Evolutionary conservation across 2,329 filamentous ascomycete genomes (phyloP).

Genomic region (Colletotrichum sp.): DNA sequence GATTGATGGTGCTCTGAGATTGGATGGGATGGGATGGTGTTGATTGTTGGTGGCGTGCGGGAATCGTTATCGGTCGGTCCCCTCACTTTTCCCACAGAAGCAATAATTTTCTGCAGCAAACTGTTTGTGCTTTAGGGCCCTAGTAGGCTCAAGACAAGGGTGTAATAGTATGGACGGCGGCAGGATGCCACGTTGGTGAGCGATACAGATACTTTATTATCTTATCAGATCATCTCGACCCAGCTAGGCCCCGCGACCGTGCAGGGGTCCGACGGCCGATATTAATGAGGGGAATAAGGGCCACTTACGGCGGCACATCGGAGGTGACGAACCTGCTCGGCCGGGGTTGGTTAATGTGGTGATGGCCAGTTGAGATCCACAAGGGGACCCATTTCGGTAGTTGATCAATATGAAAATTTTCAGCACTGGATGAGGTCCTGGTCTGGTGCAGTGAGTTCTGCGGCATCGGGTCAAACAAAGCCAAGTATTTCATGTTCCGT

Average conservation of each 20-base stretch:
- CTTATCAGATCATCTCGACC: conserved; percentile 17
- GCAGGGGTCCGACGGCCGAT: background rate
- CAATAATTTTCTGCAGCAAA: background rate
- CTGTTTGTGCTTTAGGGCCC: background rate
- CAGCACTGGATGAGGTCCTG: background rate
- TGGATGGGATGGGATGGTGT: background rate
- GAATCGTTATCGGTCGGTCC: background rate
- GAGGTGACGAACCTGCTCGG: background rate
- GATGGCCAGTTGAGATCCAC: background rate
- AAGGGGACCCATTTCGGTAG: background rate
- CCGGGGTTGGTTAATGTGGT: background rate
- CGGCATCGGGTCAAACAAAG: background rate
- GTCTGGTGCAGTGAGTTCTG: background rate
- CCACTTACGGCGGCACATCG: conserved; percentile 7
- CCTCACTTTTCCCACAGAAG: background rate
- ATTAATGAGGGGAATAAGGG: background rate
- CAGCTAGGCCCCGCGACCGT: background rate
- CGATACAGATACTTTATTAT: background rate
- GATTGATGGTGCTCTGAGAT: background rate
- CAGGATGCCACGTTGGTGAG: background rate
- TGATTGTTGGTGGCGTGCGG: background rate
- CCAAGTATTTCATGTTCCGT: background rate
- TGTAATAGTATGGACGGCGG: background rate
- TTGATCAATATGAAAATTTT: background rate
- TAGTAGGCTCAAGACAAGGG: background rate